Conservation (phyloP, 2,329 filamentous ascomycete species). For the Fonsecaea monophora region DNA sequence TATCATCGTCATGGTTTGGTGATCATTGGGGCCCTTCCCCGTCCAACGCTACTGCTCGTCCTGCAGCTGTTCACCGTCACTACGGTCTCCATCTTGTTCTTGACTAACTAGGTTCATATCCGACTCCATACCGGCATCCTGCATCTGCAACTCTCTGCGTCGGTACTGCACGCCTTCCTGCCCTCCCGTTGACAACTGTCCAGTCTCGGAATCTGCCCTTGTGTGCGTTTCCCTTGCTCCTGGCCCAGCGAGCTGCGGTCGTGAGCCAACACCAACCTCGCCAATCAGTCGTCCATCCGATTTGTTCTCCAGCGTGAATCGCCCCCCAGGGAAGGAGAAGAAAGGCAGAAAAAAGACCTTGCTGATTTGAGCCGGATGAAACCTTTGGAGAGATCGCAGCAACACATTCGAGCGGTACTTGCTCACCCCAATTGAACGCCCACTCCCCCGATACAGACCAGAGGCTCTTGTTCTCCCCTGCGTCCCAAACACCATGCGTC, state of each 20-base stretch:
- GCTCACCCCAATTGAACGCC: neutral
- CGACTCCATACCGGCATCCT: constrained; percentile 17
- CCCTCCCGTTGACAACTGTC: constrained; percentile 5
- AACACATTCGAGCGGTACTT: constrained; percentile 6
- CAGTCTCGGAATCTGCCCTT: constrained; percentile 15
- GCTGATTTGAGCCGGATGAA: constrained; percentile 3
- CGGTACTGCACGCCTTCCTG: constrained; percentile 24
- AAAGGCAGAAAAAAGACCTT: neutral
- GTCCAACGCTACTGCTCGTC: constrained; percentile 16
- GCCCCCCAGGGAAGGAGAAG: constrained; percentile 1
- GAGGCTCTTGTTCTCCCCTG: constrained; percentile 18
- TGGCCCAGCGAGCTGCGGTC: constrained; percentile 15
- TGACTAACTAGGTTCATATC: constrained; percentile 14
- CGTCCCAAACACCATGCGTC: constrained; percentile 39
- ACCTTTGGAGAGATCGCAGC: neutral
- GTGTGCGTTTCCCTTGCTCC: constrained; percentile 18
- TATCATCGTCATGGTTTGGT: constrained; percentile 31
- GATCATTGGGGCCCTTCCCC: neutral
- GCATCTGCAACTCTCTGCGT: constrained; percentile 18
- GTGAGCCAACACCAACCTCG: constrained; percentile 16
- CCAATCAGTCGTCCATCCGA: constrained; percentile 6
- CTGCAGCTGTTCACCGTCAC: constrained; percentile 22
- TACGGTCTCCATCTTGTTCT: constrained; percentile 14
- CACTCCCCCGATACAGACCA: neutral
- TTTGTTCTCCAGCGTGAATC: constrained; percentile 6